These are phyloP conservation scores for Dittrichia graveolens DNA, from an alignment of 129 eudicot genomes.

Conservation along the genomic window DNA sequence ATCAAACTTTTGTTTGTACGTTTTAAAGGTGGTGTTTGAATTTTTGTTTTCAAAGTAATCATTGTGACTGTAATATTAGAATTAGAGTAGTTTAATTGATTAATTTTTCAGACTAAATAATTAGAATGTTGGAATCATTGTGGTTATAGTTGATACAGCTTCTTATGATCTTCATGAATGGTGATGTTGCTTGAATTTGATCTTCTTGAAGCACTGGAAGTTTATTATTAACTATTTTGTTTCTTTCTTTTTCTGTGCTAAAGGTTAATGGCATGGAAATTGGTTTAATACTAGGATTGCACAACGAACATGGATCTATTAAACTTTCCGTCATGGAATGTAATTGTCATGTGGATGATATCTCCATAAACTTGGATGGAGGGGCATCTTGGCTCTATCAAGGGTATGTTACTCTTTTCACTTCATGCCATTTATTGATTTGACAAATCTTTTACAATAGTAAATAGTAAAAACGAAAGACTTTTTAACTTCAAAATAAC, in stretches of 20 bases:
- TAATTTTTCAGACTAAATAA: not conserved
- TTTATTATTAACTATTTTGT: constrained; percentile 14
- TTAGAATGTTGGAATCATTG: not conserved
- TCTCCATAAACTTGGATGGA: constrained; percentile 52
- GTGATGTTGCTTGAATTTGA: constrained; percentile 3
- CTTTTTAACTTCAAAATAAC: constrained; percentile 8
- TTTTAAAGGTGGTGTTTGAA: too few species aligned
- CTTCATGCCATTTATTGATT: constrained; percentile 10
- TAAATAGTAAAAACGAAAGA: not conserved
- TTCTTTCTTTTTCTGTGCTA: constrained; percentile 28
- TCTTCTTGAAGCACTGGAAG: constrained; percentile 16
- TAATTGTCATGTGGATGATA: constrained; percentile 52
- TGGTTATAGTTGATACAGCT: not conserved
- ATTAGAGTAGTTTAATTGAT: too few species aligned
- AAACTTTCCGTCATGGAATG: constrained; percentile 45
- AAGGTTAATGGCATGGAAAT: constrained; percentile 69
- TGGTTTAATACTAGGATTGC: constrained; percentile 48
- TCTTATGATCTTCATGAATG: not conserved
- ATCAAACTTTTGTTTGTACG: too few species aligned
- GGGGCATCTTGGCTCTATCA: constrained; percentile 83
- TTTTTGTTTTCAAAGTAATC: too few species aligned
- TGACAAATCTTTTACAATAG: not conserved
- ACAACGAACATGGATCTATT: constrained; percentile 45
- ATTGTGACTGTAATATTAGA: too few species aligned
- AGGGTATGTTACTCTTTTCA: constrained; percentile 40